These are phyloP conservation scores for Tetrahymena borealis DNA, from an alignment of 73 alveolate species.

Conservation along the genomic window DNA sequence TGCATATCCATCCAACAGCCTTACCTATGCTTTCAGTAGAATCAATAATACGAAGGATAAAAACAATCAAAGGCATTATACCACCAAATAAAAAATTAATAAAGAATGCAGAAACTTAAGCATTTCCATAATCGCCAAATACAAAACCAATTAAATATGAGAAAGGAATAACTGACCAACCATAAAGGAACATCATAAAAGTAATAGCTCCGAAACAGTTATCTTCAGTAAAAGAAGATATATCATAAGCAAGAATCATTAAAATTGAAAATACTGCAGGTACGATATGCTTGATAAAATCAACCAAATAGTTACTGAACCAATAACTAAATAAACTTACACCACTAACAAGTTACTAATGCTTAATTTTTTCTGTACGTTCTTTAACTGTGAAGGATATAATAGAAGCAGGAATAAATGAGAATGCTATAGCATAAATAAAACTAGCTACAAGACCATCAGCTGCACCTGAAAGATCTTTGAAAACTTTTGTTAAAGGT, in stretches of 20 bases:
- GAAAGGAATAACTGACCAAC: conserved; percentile 79
- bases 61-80: conserved; percentile 36
- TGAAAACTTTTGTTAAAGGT: background rate
- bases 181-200: conserved; percentile 59
- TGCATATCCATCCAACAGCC: conserved; percentile 8
- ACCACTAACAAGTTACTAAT: conserved; percentile 86
- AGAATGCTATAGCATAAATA: conserved; percentile 79
- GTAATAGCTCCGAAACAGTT: conserved; percentile 40
- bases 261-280: conserved; percentile 39
- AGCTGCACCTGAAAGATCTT: conserved; percentile 5
- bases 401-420: conserved; percentile 86
- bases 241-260: conserved; percentile 10
- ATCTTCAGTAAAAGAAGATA: conserved; percentile 31
- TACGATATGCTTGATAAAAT: conserved; percentile 63
- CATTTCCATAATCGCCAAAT: conserved; percentile 52
- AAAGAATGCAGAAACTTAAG: conserved; percentile 54
- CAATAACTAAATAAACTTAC: conserved; percentile 76
- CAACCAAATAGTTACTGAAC: conserved; percentile 84
- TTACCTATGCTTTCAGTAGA: conserved; percentile 48
- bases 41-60: conserved; percentile 38
- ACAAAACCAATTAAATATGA: conserved; percentile 67
- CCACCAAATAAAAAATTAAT: conserved; percentile 65
- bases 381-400: conserved; percentile 77
- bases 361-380: conserved; percentile 86
- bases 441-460: conserved; percentile 48